Evolutionary conservation across 1,284 basidiomycete genomes (phyloP).

Genomic region (Fomitopsis pinicola): DNA sequence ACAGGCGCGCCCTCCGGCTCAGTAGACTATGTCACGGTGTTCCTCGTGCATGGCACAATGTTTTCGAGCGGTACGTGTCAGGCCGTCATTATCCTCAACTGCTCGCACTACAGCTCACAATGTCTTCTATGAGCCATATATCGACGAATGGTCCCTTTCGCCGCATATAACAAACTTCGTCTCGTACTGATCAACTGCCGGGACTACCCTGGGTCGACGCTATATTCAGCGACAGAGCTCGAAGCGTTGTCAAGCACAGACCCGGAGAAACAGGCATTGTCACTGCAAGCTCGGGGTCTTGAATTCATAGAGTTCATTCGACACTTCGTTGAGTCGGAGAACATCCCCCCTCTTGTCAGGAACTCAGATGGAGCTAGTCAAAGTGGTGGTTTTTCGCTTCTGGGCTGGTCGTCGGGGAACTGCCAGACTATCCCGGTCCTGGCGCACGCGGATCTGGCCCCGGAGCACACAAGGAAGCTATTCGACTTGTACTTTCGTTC

Average conservation of each 20-base stretch:
- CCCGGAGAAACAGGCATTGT: conserved; percentile 4
- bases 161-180: conserved; percentile 13
- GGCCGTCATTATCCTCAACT: too few relatives aligned
- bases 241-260: conserved; percentile 2
- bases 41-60: conserved; percentile 22
- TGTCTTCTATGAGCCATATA: conserved; percentile 12
- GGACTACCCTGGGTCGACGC: conserved; percentile 20
- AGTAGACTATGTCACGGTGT: conserved; percentile 18
- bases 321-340: conserved; percentile 7
- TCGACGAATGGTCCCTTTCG: conserved; percentile 11
- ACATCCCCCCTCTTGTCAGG: conserved; percentile 5
- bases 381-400: conserved; percentile 7
- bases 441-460: conserved; percentile 4
- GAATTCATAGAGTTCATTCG: conserved; percentile 8
- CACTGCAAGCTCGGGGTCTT: conserved; percentile 6
- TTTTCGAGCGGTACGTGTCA: conserved; percentile 20
- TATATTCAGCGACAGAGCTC: conserved; percentile 14
- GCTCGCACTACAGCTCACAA: not conserved
- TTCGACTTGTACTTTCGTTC: conserved; percentile 8
- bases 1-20: conserved; percentile 9
- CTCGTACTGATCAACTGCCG: conserved; percentile 19
- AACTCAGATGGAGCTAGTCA: not conserved
- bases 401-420: conserved; percentile 13
- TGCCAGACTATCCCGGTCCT: conserved; percentile 5
- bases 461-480: conserved; percentile 1